Conservation (phyloP, 805 yeast genomes). For the Hanseniaspora pseudoguilliermondii region DNA sequence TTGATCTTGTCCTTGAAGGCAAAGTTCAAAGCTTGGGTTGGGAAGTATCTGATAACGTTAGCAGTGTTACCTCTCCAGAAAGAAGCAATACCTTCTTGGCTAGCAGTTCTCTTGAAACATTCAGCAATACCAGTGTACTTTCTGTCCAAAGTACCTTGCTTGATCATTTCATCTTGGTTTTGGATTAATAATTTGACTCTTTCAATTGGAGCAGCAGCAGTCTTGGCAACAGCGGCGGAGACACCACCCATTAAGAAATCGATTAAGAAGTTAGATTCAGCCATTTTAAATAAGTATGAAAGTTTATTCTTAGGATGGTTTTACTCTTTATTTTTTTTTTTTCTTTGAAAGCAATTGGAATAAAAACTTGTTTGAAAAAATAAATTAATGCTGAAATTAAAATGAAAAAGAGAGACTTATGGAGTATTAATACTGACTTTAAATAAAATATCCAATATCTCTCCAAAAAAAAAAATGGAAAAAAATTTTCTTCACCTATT, state of each 20-base stretch:
- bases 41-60: conserved; percentile 97
- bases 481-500: background rate
- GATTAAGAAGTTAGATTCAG: conserved; percentile 38
- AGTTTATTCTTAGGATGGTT: conserved; percentile 8
- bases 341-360: background rate
- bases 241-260: conserved; percentile 97
- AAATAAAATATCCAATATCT: background rate
- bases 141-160: conserved; percentile 85
- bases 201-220: conserved; percentile 93
- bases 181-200: conserved; percentile 93
- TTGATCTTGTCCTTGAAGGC: conserved; percentile 97
- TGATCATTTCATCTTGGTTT: conserved; percentile 96
- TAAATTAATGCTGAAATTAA: no score
- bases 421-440: background rate
- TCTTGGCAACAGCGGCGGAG: conserved; percentile 96
- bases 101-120: conserved; percentile 89
- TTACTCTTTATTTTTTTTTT: conserved; percentile 5
- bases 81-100: conserved; percentile 80
- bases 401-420: background rate
- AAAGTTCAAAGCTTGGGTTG: conserved; percentile 96
- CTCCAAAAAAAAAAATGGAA: background rate
- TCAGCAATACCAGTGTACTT: conserved; percentile 83
- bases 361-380: background rate
- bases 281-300: conserved; percentile 17
- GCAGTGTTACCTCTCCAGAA: conserved; percentile 99